Base-by-base conservation (phyloP, 371 early-diverging fungal species). In the Mortierella sp. region DNA sequence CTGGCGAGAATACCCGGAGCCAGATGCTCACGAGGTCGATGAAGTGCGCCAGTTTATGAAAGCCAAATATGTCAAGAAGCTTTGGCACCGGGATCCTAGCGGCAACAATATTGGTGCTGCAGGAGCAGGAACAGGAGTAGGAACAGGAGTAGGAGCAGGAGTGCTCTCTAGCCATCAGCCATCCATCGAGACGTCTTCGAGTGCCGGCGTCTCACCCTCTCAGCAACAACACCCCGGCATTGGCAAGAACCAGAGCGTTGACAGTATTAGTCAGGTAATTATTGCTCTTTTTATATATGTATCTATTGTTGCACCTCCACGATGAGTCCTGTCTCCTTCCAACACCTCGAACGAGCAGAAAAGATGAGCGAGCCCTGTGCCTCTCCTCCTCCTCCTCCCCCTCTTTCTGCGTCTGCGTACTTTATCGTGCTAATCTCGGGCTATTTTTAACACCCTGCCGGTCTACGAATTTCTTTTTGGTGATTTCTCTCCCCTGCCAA, bases 1-100 rank as follows among this genome's bases (percentile, higher is more conserved):
- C 47, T 72, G 72, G 64, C 72, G 72, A 57, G 77, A 77, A 30
- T 77, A 77, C 57, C 77, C 77, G 53, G 77, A 77, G 57, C 77
- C 77, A 37, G 67, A 68, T 19, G 68, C 77, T 14, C 72, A 77
- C 48, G 72, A 77, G 30, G 66, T 68, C 0, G 77, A 77, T n/a
- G 69, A 77, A 16, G 53, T 77, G 37, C 60, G 72, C 45, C 77
- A 72, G 45, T 77, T 77, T 52, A 77, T 77, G 77, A 68, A 66
- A 72, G 77, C 77, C 7, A 77, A 77, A 68, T 77, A 77, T 50
- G 77, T 72, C 48, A 77, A 77, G 55, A 71, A 72, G 50, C 59
- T 56, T 28, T 77, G 77, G 77, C 68, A 72, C 56, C 66, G 53
- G 37, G 77, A 77, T 46, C 59, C 68, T 4, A 72, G 47, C 53